These are phyloP conservation scores for Macrotyloma uniflorum DNA, from an alignment of 306 rosid species.

Conservation along the genomic window DNA sequence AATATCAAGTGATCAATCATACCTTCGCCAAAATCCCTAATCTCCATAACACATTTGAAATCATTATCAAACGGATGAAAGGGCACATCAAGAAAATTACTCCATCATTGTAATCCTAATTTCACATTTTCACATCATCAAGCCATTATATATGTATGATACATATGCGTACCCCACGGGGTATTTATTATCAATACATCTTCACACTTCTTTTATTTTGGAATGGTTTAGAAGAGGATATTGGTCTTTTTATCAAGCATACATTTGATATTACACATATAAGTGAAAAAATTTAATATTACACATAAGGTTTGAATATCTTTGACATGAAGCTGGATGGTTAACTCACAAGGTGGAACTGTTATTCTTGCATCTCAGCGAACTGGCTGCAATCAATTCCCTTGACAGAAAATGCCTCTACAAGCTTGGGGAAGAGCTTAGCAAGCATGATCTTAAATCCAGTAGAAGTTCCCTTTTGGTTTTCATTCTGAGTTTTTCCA, in stretches of 20 bases:
- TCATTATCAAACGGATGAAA: slow-evolving; percentile 6
- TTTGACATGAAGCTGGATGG: slow-evolving; percentile 4
- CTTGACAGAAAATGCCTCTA: slow-evolving; percentile 70
- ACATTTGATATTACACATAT: slow-evolving; percentile 41
- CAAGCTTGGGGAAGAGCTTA: slow-evolving; percentile 81
- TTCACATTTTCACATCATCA: slow-evolving; percentile 36
- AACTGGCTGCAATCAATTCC: slow-evolving; percentile 77
- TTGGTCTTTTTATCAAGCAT: slow-evolving; percentile 25
- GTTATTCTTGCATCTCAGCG: slow-evolving; percentile 45
- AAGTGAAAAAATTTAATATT: slow-evolving; percentile 28
- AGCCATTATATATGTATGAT: slow-evolving; percentile 27
- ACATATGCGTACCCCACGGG: slow-evolving; percentile 25
- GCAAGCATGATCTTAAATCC: slow-evolving; percentile 94
- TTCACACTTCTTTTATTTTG: neutral
- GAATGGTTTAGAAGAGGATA: neutral
- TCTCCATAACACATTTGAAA: neutral
- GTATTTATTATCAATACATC: slow-evolving; percentile 11
- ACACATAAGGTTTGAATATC: slow-evolving; percentile 38
- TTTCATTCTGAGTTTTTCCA: slow-evolving; percentile 46
- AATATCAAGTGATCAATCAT: neutral
- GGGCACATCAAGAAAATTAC: slow-evolving; percentile 17
- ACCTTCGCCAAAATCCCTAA: slow-evolving; percentile 1
- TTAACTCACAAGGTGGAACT: neutral
- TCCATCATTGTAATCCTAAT: slow-evolving; percentile 31
- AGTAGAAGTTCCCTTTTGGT: slow-evolving; percentile 63